These are phyloP conservation scores for Cladorrhinum sp. DNA, from an alignment of 2,329 filamentous ascomycete genomes.

Conservation along the genomic window DNA sequence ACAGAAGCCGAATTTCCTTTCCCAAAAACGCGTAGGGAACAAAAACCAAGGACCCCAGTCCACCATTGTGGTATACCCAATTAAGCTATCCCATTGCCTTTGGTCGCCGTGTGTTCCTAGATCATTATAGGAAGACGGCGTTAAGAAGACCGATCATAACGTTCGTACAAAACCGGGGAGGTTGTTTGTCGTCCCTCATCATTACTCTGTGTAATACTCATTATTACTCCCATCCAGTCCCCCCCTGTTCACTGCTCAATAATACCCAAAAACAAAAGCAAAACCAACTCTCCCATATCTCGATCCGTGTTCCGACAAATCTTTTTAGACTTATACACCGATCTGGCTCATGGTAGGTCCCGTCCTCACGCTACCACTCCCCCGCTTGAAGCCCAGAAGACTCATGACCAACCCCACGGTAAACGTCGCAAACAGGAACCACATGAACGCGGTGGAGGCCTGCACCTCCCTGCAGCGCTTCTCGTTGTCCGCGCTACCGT, in stretches of 20 bases:
- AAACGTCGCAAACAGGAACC: conserved; percentile 70
- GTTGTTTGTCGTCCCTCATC: neutral
- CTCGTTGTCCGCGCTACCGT: conserved; percentile 55
- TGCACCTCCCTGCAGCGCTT: conserved; percentile 74
- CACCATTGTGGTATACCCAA: neutral
- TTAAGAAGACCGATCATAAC: conserved; percentile 9
- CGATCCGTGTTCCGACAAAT: too few species aligned
- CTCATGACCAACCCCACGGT: conserved; percentile 55
- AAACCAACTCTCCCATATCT: neutral
- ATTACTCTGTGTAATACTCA: conserved; percentile 1
- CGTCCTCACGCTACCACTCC: conserved; percentile 43
- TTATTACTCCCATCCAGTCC: neutral
- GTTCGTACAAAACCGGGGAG: conserved; percentile 11
- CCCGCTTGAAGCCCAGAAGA: conserved; percentile 51
- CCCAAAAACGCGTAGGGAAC: too few species aligned
- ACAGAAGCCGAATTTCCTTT: neutral
- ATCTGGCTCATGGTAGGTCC: conserved; percentile 58
- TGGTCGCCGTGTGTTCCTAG: neutral
- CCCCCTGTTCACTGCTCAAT: neutral
- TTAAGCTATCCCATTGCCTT: neutral
- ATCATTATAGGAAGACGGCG: neutral
- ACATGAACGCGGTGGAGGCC: conserved; percentile 72
- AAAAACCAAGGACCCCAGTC: neutral
- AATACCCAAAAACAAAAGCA: neutral
- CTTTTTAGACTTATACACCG: conserved; percentile 38